phyloP scores from a whole-genome alignment of 2,329 filamentous ascomycete species.

The Elsinoe arachidis region DNA sequence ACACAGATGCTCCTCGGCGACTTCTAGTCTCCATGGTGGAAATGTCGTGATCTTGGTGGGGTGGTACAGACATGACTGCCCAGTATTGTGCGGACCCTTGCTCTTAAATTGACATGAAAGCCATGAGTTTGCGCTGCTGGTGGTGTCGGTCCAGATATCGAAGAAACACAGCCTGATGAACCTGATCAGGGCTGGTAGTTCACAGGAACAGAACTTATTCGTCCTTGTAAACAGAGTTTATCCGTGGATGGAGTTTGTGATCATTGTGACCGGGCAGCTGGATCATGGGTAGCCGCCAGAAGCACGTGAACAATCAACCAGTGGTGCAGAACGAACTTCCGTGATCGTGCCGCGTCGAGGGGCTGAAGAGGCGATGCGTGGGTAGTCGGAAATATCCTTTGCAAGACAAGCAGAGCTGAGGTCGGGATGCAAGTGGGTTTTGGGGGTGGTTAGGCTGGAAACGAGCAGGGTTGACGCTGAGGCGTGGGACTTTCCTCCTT shows the following conservation, averaged over 20 bases:
- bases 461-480: not conserved
- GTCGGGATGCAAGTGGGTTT: not conserved
- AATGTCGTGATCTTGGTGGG: not conserved
- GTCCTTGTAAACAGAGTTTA: not conserved
- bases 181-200: not conserved
- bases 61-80: not conserved
- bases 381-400: not conserved
- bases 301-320: conserved; percentile 6
- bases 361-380: not conserved
- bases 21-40: conserved; percentile 12
- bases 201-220: not conserved
- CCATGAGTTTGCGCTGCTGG: not conserved
- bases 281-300: conserved; percentile 8
- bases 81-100: not conserved
- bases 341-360: not conserved
- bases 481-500: not conserved
- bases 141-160: not conserved
- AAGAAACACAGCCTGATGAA: not conserved
- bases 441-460: not conserved
- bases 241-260: conserved; percentile 5
- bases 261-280: conserved; percentile 3
- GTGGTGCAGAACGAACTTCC: not conserved
- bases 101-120: not conserved
- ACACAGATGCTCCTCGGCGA: conserved; percentile 12
- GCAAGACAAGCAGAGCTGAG: not conserved